phyloP scores from a whole-genome alignment of 257 asterid species.

The Gardenia jasminoides region DNA sequence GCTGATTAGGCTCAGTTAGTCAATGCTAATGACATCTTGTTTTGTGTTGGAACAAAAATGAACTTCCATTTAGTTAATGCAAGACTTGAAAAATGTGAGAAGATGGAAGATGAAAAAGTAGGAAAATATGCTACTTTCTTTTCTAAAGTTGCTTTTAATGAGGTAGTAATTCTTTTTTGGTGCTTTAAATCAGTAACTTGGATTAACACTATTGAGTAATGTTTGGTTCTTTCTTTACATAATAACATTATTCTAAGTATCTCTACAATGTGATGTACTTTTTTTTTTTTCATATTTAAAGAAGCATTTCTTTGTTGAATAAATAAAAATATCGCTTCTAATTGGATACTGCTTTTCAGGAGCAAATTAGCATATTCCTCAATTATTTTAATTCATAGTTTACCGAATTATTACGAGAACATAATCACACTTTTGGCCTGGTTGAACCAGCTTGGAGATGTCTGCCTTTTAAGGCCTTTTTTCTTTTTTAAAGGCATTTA shows the following conservation, averaged over 20 bases:
- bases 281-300: neutral
- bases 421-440: slow-evolving; percentile 21
- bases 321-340: neutral
- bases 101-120: neutral
- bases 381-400: slow-evolving; percentile 19
- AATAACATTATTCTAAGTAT: neutral
- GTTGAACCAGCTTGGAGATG: slow-evolving; percentile 30
- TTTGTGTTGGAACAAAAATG: too few species aligned
- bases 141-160: neutral
- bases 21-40: too few species aligned
- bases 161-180: too few species aligned
- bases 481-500: neutral
- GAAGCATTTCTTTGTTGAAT: neutral
- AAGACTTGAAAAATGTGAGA: neutral
- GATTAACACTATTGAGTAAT: neutral
- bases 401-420: slow-evolving; percentile 21
- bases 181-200: neutral
- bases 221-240: neutral
- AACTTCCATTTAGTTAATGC: neutral
- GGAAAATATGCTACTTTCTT: neutral
- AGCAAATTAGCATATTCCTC: slow-evolving; percentile 34
- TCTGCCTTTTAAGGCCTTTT: slow-evolving; percentile 11
- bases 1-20: too few species aligned
- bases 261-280: too few species aligned
- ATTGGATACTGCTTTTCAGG: neutral